These are phyloP conservation scores for Guadua angustifolia DNA, from an alignment of 176 grass and related monocot species.

Conservation along the genomic window DNA sequence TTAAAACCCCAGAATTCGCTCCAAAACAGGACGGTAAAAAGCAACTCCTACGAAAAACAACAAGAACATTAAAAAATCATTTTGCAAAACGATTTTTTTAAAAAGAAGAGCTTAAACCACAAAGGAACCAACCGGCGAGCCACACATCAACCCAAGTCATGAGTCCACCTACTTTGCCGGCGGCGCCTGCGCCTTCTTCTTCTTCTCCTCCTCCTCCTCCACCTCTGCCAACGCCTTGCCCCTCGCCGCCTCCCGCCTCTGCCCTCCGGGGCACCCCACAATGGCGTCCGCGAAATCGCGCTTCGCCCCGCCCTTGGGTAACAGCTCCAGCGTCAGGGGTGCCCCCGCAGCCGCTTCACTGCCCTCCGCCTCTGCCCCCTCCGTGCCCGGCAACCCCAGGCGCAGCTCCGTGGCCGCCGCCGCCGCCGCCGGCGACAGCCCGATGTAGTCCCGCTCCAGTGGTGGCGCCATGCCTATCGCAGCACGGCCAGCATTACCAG, in stretches of 20 bases:
- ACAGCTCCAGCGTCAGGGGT: conserved; percentile 58
- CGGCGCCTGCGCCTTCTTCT: conserved; percentile 55
- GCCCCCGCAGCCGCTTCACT: not conserved
- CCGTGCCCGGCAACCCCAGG: conserved; percentile 67
- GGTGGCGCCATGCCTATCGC: conserved; percentile 55
- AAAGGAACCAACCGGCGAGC: conserved; percentile 1
- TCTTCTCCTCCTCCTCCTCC: conserved; percentile 52
- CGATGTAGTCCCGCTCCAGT: conserved; percentile 81
- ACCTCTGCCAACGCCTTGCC: conserved; percentile 36
- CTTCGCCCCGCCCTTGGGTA: conserved; percentile 74
- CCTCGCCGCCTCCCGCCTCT: conserved; percentile 41
- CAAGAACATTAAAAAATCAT: not conserved
- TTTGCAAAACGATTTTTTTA: not conserved
- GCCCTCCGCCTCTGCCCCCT: conserved; percentile 28
- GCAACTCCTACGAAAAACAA: not conserved
- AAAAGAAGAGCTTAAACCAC: conserved; percentile 9
- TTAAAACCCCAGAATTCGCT: not conserved
- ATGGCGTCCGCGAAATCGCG: conserved; percentile 75
- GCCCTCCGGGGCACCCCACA: conserved; percentile 30
- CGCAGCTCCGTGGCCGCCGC: conserved; percentile 72
- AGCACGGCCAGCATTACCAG: conserved; percentile 31
- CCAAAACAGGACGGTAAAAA: not conserved
- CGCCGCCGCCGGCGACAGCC: conserved; percentile 53
- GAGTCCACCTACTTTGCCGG: conserved; percentile 61
- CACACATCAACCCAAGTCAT: not conserved